These are phyloP conservation scores for Karstenula rhodostoma DNA, from an alignment of 2,329 filamentous ascomycete genomes.

Conservation along the genomic window DNA sequence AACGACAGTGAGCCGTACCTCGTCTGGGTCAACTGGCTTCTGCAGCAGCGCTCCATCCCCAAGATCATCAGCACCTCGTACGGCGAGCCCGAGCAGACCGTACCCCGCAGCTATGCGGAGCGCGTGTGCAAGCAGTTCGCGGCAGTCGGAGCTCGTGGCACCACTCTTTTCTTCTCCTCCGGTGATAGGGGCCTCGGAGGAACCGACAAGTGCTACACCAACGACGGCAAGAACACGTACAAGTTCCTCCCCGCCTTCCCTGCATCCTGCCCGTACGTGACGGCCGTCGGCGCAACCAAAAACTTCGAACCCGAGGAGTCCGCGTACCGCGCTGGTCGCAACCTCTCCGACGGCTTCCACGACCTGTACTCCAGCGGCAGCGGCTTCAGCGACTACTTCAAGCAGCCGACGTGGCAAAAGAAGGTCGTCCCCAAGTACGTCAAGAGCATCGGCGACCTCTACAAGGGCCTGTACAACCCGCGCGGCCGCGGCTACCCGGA, in stretches of 20 bases:
- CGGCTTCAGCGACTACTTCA: constrained; percentile 61
- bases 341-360: constrained; percentile 48
- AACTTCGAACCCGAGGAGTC: constrained; percentile 63
- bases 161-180: constrained; percentile 68
- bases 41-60: constrained; percentile 65
- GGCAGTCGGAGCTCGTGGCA: constrained; percentile 72
- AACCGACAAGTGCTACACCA: constrained; percentile 62
- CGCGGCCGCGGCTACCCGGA: constrained; percentile 69
- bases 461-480: constrained; percentile 59
- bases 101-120: constrained; percentile 67
- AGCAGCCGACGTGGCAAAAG: constrained; percentile 58
- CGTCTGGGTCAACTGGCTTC: constrained; percentile 67
- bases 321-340: constrained; percentile 47
- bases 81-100: constrained; percentile 70
- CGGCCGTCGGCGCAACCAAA: constrained; percentile 69
- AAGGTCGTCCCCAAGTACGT: constrained; percentile 56
- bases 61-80: constrained; percentile 72
- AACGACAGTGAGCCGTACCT: constrained; percentile 75
- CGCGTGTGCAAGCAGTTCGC: constrained; percentile 70
- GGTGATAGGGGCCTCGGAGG: constrained; percentile 68
- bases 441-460: constrained; percentile 51
- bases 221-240: constrained; percentile 65
- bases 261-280: constrained; percentile 72
- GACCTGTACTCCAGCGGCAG: constrained; percentile 61
- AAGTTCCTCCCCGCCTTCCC: constrained; percentile 71